A percentile compares a stretch with the other conserved stretches of the same genome.
Conservation (phyloP, 768 basidiomycete genomes). For the Lentinula aciculospora region DNA sequence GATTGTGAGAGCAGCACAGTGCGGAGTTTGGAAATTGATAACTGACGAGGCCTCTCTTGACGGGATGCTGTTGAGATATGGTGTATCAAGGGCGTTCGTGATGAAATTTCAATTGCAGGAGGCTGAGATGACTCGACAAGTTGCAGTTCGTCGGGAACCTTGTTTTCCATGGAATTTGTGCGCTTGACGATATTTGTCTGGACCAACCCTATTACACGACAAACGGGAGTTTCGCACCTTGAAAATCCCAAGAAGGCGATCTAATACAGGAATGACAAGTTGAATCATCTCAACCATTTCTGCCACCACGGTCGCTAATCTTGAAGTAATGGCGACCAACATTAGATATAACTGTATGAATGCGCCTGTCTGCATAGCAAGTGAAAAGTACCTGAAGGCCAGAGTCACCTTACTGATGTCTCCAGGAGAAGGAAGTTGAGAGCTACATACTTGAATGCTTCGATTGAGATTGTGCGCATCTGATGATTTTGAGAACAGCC, state of each 20-base stretch:
- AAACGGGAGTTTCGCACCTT: slow-evolving; percentile 21
- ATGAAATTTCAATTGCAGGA: neutral
- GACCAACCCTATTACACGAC: neutral
- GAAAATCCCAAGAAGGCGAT: slow-evolving; percentile 21
- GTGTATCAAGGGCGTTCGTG: neutral
- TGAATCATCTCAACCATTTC: slow-evolving; percentile 38
- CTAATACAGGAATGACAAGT: slow-evolving; percentile 19
- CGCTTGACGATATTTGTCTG: neutral
- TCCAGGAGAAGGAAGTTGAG: slow-evolving; percentile 12
- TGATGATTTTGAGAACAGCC: slow-evolving; percentile 14
- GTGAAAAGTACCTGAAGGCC: slow-evolving; percentile 45
- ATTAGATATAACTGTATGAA: slow-evolving; percentile 67
- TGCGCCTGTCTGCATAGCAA: slow-evolving; percentile 66
- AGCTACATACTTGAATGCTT: slow-evolving; percentile 47
- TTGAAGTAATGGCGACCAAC: slow-evolving; percentile 55
- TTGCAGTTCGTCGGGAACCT: neutral
- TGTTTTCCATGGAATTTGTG: no score
- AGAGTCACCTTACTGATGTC: neutral
- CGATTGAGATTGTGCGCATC: slow-evolving; percentile 40
- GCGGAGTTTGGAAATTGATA: neutral
- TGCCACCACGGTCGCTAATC: slow-evolving; percentile 39
- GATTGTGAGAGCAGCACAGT: neutral
- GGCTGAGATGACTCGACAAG: neutral
- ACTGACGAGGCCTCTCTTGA: neutral
- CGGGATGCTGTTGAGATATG: neutral